Percentiles rank a stretch among this genome's conserved stretches.
These are phyloP conservation scores for Puccinia sorghi DNA, from an alignment of 1,284 basidiomycete species.

Conservation along the genomic window DNA sequence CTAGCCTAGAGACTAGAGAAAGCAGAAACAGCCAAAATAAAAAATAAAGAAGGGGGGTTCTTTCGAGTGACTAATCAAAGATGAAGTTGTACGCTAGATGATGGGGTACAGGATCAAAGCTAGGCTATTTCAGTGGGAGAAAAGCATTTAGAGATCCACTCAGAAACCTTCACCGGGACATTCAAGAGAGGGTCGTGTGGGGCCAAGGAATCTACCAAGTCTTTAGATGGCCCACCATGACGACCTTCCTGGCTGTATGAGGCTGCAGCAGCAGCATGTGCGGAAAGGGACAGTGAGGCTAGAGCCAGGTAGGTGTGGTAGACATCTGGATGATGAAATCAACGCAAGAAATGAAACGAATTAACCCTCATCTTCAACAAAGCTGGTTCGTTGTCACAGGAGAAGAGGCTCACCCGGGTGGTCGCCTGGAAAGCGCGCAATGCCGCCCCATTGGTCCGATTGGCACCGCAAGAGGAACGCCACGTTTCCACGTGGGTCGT, in stretches of 20 bases:
- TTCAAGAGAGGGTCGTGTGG: constrained; percentile 36
- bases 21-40: no score
- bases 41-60: no score
- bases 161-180: constrained; percentile 7
- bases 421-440: constrained; percentile 34
- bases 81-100: no score
- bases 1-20: no score
- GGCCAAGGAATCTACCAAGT: neutral
- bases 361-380: neutral
- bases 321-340: constrained; percentile 68
- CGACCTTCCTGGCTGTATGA: neutral
- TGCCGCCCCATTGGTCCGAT: constrained; percentile 45
- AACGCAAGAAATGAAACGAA: neutral
- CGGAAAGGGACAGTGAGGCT: constrained; percentile 72
- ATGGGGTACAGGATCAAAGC: no score
- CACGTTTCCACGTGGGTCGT: constrained; percentile 37
- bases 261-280: constrained; percentile 52
- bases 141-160: constrained; percentile 44
- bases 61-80: no score
- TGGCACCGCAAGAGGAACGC: constrained; percentile 44
- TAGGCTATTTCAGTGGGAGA: neutral
- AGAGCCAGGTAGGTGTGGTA: constrained; percentile 81
- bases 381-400: neutral
- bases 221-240: no score
- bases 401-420: constrained; percentile 35